Conservation (phyloP, 2,329 filamentous ascomycete species). For the Fusarium aywerte region DNA sequence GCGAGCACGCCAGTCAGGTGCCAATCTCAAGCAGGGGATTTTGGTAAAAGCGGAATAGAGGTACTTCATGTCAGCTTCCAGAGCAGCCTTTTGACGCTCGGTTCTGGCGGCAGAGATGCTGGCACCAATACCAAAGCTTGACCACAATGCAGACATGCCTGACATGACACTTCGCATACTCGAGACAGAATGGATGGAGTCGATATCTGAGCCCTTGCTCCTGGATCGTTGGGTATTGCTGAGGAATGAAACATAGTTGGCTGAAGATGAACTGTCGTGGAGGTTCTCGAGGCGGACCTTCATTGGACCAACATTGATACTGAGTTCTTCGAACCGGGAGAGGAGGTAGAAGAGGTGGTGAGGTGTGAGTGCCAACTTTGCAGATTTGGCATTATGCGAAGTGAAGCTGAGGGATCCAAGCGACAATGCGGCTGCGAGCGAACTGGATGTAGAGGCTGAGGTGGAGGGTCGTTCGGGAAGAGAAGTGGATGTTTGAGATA, state of each 20-base stretch:
- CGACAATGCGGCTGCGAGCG: constrained; percentile 86
- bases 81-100: constrained; percentile 87
- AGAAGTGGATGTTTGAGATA: constrained; percentile 63
- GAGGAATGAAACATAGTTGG: constrained; percentile 96
- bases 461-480: constrained; percentile 71
- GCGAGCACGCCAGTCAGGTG: constrained; percentile 91
- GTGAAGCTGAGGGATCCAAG: constrained; percentile 86
- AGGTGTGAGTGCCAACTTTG: constrained; percentile 90
- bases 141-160: constrained; percentile 93
- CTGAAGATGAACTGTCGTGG: constrained; percentile 84
- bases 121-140: constrained; percentile 83
- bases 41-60: constrained; percentile 98
- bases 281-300: constrained; percentile 95
- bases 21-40: constrained; percentile 88
- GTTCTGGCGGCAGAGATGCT: constrained; percentile 83
- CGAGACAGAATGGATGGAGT: constrained; percentile 94
- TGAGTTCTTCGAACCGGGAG: constrained; percentile 92
- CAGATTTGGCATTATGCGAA: constrained; percentile 86
- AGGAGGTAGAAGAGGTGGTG: constrained; percentile 98
- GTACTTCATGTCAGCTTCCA: constrained; percentile 91
- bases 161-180: constrained; percentile 98
- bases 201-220: constrained; percentile 81
- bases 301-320: constrained; percentile 93
- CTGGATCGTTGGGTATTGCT: constrained; percentile 81
- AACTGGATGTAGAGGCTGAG: constrained; percentile 75